Evolutionary conservation across 768 basidiomycete genomes (phyloP).

Genomic region (Russula sp.): DNA sequence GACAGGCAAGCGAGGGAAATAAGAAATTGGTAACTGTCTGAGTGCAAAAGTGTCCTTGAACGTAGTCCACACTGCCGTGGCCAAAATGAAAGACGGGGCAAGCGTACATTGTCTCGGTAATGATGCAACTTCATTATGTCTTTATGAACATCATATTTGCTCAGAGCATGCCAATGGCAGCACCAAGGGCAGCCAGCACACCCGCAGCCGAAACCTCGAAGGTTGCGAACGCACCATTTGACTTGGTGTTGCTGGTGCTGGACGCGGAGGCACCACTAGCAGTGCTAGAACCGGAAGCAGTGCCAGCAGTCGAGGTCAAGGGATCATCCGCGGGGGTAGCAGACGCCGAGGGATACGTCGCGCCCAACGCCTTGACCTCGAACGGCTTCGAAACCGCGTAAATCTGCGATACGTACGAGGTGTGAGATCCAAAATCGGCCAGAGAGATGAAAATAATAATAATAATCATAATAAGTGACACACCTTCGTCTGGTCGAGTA

Average conservation of each 20-base stretch:
- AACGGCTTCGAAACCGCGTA: constrained; percentile 52
- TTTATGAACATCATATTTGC: not conserved
- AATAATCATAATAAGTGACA: constrained; percentile 26
- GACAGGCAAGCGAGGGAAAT: not conserved
- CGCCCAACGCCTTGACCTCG: constrained; percentile 52
- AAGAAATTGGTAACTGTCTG: constrained; percentile 1
- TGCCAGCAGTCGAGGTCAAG: constrained; percentile 7
- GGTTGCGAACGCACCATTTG: constrained; percentile 9
- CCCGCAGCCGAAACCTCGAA: constrained; percentile 17
- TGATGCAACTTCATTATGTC: not conserved
- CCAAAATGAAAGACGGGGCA: not conserved
- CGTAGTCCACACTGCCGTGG: not conserved
- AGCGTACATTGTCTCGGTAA: constrained; percentile 8
- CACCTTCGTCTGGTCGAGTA: constrained; percentile 48
- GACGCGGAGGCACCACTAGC: constrained; percentile 6
- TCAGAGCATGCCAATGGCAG: constrained; percentile 23
- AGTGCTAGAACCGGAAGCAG: constrained; percentile 1
- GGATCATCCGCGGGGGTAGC: constrained; percentile 30
- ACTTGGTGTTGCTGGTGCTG: not conserved
- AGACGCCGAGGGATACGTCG: constrained; percentile 44
- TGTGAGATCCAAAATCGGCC: not conserved
- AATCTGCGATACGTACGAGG: constrained; percentile 35
- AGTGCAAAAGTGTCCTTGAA: constrained; percentile 1
- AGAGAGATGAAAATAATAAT: not conserved
- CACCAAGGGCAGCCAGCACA: constrained; percentile 19